phyloP scores from a whole-genome alignment of 2,329 filamentous ascomycete genomes.

The Fusarium haematococcum region DNA sequence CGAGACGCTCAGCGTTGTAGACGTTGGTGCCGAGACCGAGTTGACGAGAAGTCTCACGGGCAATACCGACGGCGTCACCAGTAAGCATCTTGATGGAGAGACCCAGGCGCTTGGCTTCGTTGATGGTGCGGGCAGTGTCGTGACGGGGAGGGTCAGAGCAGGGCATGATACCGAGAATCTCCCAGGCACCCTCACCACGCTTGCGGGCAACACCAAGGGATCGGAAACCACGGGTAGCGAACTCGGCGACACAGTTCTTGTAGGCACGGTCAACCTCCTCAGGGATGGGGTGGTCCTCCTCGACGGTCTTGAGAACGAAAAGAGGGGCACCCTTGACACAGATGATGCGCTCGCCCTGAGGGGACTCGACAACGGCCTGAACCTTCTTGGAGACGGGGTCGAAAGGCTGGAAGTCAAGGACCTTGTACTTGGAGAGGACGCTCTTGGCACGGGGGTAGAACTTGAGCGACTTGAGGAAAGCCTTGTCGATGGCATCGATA shows the following conservation, averaged over 20 bases:
- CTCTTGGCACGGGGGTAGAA: constrained; percentile 86
- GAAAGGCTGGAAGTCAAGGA: constrained; percentile 87
- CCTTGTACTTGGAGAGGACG: constrained; percentile 85
- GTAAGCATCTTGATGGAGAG: constrained; percentile 97
- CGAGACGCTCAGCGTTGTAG: constrained; percentile 92
- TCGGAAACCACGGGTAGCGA: constrained; percentile 92
- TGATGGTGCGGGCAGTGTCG: constrained; percentile 90
- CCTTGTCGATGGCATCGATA: constrained; percentile 95
- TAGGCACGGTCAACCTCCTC: constrained; percentile 84
- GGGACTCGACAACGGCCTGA: constrained; percentile 83
- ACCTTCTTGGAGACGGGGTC: constrained; percentile 96
- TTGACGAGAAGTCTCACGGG: constrained; percentile 90
- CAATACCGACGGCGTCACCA: constrained; percentile 93
- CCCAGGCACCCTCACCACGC: constrained; percentile 83
- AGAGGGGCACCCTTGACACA: constrained; percentile 94
- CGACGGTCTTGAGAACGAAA: constrained; percentile 87
- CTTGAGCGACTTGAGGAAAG: constrained; percentile 87
- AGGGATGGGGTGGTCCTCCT: constrained; percentile 84
- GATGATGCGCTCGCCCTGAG: constrained; percentile 84
- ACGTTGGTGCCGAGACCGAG: constrained; percentile 93
- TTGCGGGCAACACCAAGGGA: constrained; percentile 94
- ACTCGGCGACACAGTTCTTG: constrained; percentile 93
- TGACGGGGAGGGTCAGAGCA: constrained; percentile 92
- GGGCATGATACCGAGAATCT: constrained; percentile 95
- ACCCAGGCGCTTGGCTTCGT: constrained; percentile 88